Base-by-base conservation (phyloP, 2,329 filamentous ascomycete species). In the Remersonia thermophila region DNA sequence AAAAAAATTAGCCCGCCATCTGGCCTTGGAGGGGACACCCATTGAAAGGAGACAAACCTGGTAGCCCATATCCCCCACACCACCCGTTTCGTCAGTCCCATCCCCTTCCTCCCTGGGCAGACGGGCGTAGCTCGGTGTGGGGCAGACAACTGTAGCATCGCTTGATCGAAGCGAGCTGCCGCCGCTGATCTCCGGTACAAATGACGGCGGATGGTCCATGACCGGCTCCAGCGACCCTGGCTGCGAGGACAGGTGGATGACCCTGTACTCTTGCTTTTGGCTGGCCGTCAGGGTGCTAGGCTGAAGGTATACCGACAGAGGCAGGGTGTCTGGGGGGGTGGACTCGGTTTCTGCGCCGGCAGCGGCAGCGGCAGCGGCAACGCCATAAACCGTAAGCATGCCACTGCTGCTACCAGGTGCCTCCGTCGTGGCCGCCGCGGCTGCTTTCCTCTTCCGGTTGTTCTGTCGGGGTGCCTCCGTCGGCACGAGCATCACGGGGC, bases 191-290 rank as follows among this genome's bases (percentile, higher is more conserved):
- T 15, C 33, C 29, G 25, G 40, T 10, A 27, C 13, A 11, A 39
- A 40, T 18, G 46, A 35, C 17, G 45, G 37, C 11, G 29, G 20
- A 5, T 9, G 5, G 20, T 23, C 20, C 20, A 23, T 33, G 14
- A 27, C 38, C 16, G 33, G 30, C 7, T 34, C 42, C 15, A 46
- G 46, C 3, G 36, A 31, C 29, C 42, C 36, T 2, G 31, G 33
- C 14, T 49, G 42, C 2, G 48, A 50, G 3, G 47, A 47, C 14
- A 44, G 32, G 20, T 9, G 45, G 38, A 55, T 43, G 31, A 47
- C 43, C 31, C 53, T 43, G 33, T 63, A 63, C 30, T 61, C 48
- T 37, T 51, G 41, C 45, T 55, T 58, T 38, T 63, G 59, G 31
- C 58, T 57, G 3, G 56, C 50, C 2, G 58, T 59, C 30, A 63